Percentiles rank a stretch among this genome's conserved stretches.
These are phyloP conservation scores for Solanum virginianum DNA, from an alignment of 257 asterid species.

Conservation along the genomic window DNA sequence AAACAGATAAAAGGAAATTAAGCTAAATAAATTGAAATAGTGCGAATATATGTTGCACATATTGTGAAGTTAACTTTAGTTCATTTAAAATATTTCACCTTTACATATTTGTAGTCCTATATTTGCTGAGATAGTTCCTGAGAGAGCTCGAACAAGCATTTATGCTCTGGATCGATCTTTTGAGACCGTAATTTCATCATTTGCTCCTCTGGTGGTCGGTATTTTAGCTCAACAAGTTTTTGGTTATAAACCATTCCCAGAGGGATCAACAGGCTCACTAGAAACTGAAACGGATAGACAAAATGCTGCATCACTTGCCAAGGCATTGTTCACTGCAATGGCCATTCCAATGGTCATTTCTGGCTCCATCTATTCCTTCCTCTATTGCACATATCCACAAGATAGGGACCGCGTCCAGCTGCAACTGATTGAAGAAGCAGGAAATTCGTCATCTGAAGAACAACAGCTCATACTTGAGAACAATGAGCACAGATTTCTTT, in stretches of 20 bases:
- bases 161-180: conserved; percentile 7
- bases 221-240: conserved; percentile 51
- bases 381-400: conserved; percentile 1
- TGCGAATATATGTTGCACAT: not conserved
- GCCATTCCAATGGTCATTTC: conserved; percentile 67
- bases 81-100: not conserved
- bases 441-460: not conserved
- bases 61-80: not conserved
- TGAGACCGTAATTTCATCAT: conserved; percentile 68
- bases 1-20: not conserved
- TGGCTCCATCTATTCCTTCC: conserved; percentile 30
- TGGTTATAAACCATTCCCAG: conserved; percentile 51
- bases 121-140: conserved; percentile 7
- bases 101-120: not conserved
- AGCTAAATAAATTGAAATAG: not conserved
- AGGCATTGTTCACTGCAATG: conserved; percentile 79
- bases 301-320: conserved; percentile 75
- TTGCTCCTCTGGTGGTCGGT: conserved; percentile 66
- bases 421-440: conserved; percentile 20
- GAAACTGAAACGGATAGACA: conserved; percentile 25
- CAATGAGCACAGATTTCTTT: conserved; percentile 17
- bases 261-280: not conserved
- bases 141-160: not conserved
- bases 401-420: conserved; percentile 43
- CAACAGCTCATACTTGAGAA: not conserved